Evolutionary conservation across 768 basidiomycete genomes (phyloP).

Genomic region (Mycena metata): DNA sequence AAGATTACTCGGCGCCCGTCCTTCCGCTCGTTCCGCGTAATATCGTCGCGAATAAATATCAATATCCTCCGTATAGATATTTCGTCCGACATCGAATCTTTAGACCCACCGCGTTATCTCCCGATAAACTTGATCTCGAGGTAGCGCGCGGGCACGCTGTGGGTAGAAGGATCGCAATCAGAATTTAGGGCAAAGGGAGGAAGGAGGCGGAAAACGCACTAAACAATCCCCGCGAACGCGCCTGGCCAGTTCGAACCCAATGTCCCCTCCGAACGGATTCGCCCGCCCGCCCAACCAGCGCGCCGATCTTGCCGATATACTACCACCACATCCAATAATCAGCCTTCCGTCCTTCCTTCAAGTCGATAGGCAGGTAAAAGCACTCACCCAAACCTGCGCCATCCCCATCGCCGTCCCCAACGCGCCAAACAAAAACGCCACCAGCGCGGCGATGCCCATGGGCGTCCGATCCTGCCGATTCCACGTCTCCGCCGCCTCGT

Average conservation of each 20-base stretch:
- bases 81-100: too few species aligned
- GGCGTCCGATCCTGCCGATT: conserved; percentile 51
- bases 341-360: too few species aligned
- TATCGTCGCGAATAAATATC: too few species aligned
- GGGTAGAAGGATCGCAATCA: too few species aligned
- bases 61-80: too few species aligned
- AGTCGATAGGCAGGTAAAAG: not conserved
- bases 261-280: conserved; percentile 49
- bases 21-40: too few species aligned
- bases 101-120: not conserved
- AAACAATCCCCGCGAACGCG: conserved; percentile 46
- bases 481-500: conserved; percentile 46
- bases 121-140: conserved; percentile 32
- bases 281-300: conserved; percentile 39
- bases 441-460: conserved; percentile 53
- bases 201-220: conserved; percentile 28
- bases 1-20: too few species aligned
- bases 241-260: conserved; percentile 54
- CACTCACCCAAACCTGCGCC: conserved; percentile 45
- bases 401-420: conserved; percentile 56
- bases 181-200: too few species aligned
- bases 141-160: conserved; percentile 25
- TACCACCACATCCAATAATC: not conserved
- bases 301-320: conserved; percentile 47
- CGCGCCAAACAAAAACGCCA: conserved; percentile 51